These are phyloP conservation scores for Amoebophrya sp. DNA, from an alignment of 169 alveolate species.

Conservation along the genomic window DNA sequence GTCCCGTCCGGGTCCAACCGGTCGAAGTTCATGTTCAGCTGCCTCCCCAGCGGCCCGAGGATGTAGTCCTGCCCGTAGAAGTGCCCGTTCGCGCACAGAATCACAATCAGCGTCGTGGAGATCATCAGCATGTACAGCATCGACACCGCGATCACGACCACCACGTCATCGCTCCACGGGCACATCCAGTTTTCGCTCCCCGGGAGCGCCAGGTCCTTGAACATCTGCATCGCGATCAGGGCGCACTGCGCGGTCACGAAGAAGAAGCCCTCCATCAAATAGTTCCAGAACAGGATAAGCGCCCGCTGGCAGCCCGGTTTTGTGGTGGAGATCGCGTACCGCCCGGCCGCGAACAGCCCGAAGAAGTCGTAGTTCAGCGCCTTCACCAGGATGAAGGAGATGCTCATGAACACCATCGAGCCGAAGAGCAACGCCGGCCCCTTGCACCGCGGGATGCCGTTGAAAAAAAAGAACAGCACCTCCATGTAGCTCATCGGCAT, in stretches of 20 bases:
- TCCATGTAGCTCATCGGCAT: background rate
- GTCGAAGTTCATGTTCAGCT: background rate
- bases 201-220: background rate
- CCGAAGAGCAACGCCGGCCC: constrained; percentile 8
- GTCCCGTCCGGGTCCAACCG: constrained; percentile 10
- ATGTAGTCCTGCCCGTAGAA: constrained; percentile 12
- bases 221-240: background rate
- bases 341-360: background rate
- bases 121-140: background rate
- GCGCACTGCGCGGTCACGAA: background rate
- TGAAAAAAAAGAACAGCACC: background rate
- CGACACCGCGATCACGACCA: background rate
- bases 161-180: constrained; percentile 5
- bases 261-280: background rate
- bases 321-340: background rate
- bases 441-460: constrained; percentile 6
- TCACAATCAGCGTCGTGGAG: background rate
- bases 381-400: background rate
- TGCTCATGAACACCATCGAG: background rate
- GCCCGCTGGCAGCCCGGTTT: background rate
- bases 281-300: background rate
- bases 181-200: constrained; percentile 7
- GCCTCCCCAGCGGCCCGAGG: background rate
- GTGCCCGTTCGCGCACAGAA: constrained; percentile 13
- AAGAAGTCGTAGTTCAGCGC: constrained; percentile 7